Percentiles rank a stretch among this genome's conserved stretches.
These are phyloP conservation scores for Amylostereum areolatum DNA, from an alignment of 1,284 basidiomycete genomes.

Conservation along the genomic window DNA sequence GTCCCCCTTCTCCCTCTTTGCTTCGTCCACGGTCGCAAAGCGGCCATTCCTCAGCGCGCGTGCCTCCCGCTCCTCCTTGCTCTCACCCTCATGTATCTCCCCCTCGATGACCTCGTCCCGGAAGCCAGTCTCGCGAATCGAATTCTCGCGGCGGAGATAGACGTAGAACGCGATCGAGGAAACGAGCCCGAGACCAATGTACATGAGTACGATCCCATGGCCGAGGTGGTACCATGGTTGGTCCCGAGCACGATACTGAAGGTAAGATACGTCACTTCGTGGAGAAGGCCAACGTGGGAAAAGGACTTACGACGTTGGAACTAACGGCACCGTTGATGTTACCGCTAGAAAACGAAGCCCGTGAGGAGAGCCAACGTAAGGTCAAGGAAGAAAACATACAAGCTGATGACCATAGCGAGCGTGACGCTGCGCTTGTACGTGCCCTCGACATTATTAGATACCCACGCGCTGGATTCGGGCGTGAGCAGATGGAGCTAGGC, in stretches of 20 bases:
- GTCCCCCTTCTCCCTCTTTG: constrained; percentile 32
- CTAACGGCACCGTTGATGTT: constrained; percentile 71
- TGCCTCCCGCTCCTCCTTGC: neutral
- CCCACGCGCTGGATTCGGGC: constrained; percentile 36
- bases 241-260: constrained; percentile 58
- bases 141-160: constrained; percentile 55
- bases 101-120: constrained; percentile 64
- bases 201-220: constrained; percentile 62
- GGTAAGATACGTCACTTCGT: constrained; percentile 1
- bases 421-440: constrained; percentile 73
- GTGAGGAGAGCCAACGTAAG: neutral
- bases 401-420: constrained; percentile 63
- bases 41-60: constrained; percentile 21
- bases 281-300: neutral
- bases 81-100: constrained; percentile 2
- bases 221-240: constrained; percentile 69
- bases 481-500: neutral
- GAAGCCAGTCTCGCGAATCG: constrained; percentile 53
- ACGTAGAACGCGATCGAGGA: constrained; percentile 40
- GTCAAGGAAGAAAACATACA: constrained; percentile 29
- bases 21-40: constrained; percentile 27
- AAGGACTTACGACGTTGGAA: constrained; percentile 56
- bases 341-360: constrained; percentile 32
- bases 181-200: constrained; percentile 60
- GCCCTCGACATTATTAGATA: constrained; percentile 48